phyloP scores from a whole-genome alignment of 148 eudicot species.

The Camellia sinensis region DNA sequence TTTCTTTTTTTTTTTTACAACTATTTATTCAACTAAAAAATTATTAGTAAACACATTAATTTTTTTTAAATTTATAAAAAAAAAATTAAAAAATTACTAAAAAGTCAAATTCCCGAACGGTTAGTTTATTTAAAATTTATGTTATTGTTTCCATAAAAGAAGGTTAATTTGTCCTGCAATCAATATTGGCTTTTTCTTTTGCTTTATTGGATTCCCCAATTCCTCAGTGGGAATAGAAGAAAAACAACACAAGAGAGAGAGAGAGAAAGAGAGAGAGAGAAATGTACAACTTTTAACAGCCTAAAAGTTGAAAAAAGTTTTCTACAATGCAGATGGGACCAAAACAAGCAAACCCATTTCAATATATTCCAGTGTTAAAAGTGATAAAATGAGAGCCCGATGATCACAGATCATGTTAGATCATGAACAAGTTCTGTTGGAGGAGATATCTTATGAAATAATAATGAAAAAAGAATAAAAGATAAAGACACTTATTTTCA shows the following conservation, averaged over 20 bases:
- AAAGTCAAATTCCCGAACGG: background rate
- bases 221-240: constrained; percentile 20
- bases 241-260: background rate
- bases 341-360: background rate
- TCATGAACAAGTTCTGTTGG: too few species aligned
- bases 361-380: background rate
- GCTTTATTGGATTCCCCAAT: constrained; percentile 23
- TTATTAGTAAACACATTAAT: too few species aligned
- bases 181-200: constrained; percentile 16
- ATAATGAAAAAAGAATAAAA: too few species aligned
- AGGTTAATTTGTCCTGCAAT: constrained; percentile 20
- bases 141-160: constrained; percentile 1
- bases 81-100: too few species aligned
- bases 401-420: too few species aligned
- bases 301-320: constrained; percentile 14
- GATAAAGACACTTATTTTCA: too few species aligned
- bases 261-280: background rate
- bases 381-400: too few species aligned
- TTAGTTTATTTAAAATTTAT: background rate
- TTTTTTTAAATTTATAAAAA: background rate
- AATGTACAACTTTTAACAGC: constrained; percentile 8
- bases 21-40: too few species aligned
- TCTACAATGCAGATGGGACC: background rate
- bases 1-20: too few species aligned
- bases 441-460: too few species aligned